Percentiles rank a stretch among this genome's conserved stretches.
Conservation (phyloP, 1,284 basidiomycete genomes). For the Malassezia cuniculi region DNA sequence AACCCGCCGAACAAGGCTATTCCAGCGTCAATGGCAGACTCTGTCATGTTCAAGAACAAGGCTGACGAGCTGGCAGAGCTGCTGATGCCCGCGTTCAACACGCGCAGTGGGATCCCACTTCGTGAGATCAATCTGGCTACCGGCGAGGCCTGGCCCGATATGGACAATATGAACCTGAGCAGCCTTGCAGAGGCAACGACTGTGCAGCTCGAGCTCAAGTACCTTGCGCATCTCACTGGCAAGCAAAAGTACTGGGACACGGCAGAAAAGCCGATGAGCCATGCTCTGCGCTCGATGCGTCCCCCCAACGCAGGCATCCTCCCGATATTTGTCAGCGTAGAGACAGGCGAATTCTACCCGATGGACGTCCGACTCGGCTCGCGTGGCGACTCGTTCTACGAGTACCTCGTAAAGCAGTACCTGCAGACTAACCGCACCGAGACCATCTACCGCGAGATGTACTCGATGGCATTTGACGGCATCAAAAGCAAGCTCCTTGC, state of each 20-base stretch:
- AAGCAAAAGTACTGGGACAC: conserved; percentile 68
- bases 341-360: conserved; percentile 58
- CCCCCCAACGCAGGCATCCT: conserved; percentile 58
- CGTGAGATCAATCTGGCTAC: conserved; percentile 64
- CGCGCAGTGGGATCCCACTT: conserved; percentile 62
- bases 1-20: conserved; percentile 24
- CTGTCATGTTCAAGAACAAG: conserved; percentile 34
- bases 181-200: conserved; percentile 55
- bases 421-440: conserved; percentile 56
- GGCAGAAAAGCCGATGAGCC: conserved; percentile 51
- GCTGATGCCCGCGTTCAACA: conserved; percentile 63
- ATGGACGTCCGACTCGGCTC: conserved; percentile 78
- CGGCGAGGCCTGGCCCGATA: conserved; percentile 56
- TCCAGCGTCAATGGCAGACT: conserved; percentile 20
- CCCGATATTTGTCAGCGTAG: conserved; percentile 63
- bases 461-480: conserved; percentile 66
- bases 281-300: conserved; percentile 16
- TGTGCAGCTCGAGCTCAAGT: conserved; percentile 54
- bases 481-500: conserved; percentile 64
- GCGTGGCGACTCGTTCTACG: conserved; percentile 86
- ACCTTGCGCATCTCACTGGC: conserved; percentile 66
- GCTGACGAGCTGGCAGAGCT: conserved; percentile 64
- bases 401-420: conserved; percentile 58
- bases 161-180: conserved; percentile 56
- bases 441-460: conserved; percentile 71